Conservation (phyloP, 306 rosid species). For the Casuarina cunninghamiana region DNA sequence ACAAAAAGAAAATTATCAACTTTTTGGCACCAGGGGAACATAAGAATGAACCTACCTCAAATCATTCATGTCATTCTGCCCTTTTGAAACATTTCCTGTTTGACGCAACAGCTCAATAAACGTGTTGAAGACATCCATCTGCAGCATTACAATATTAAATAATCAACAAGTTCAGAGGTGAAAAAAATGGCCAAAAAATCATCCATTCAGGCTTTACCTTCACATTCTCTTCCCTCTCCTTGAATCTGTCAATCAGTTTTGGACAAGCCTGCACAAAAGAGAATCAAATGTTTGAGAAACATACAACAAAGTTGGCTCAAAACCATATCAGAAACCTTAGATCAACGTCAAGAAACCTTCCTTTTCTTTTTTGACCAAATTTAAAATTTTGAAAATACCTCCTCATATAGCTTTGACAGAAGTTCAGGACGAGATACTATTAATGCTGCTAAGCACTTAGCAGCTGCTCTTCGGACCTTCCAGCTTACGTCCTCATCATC, state of each 20-base stretch:
- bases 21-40: constrained; percentile 20
- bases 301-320: constrained; percentile 4
- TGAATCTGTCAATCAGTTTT: constrained; percentile 92
- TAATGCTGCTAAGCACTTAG: constrained; percentile 96
- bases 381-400: constrained; percentile 51
- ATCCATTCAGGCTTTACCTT: constrained; percentile 54
- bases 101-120: constrained; percentile 96
- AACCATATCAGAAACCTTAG: background rate
- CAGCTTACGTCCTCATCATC: constrained; percentile 99
- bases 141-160: constrained; percentile 44
- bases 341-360: background rate
- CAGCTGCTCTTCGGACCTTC: constrained; percentile 99
- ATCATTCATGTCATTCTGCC: constrained; percentile 79
- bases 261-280: constrained; percentile 82
- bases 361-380: background rate
- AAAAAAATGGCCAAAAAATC: constrained; percentile 12
- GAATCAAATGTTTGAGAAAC: constrained; percentile 20
- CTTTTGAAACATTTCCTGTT: constrained; percentile 97
- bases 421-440: constrained; percentile 96
- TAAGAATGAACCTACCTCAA: constrained; percentile 58
- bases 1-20: background rate
- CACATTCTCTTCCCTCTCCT: constrained; percentile 98
- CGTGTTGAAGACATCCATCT: constrained; percentile 97
- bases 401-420: constrained; percentile 86
- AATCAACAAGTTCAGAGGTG: constrained; percentile 20